A percentile compares a stretch with the other conserved stretches of the same genome.
Conservation (phyloP, 2,329 filamentous ascomycete genomes). For the Ophiostoma piceae region DNA sequence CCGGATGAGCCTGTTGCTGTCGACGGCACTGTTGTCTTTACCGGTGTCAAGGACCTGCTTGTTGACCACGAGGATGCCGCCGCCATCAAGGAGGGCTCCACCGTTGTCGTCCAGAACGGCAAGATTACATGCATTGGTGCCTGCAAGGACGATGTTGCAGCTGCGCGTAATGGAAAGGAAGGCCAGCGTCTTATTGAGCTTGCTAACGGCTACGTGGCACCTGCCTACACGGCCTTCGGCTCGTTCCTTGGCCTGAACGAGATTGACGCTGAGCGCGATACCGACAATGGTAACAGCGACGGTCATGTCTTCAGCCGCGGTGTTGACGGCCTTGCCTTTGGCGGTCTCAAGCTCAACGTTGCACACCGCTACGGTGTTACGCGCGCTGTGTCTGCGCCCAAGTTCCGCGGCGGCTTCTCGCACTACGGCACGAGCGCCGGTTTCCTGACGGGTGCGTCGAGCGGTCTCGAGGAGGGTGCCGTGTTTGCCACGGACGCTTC, state of each 20-base stretch:
- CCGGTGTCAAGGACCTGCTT: constrained; percentile 49
- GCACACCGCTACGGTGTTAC: constrained; percentile 55
- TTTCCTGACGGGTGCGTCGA: constrained; percentile 48
- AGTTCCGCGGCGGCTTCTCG: constrained; percentile 39
- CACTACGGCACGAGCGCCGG: constrained; percentile 56
- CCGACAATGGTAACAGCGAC: constrained; percentile 53
- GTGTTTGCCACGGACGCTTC: constrained; percentile 52
- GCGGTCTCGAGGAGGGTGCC: constrained; percentile 44
- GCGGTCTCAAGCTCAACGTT: constrained; percentile 51
- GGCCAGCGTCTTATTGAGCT: constrained; percentile 42
- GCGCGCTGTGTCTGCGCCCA: constrained; percentile 53
- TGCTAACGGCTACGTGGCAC: constrained; percentile 55
- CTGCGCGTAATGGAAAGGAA: constrained; percentile 31
- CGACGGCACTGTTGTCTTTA: constrained; percentile 47
- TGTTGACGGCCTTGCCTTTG: constrained; percentile 51
- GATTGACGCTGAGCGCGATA: constrained; percentile 53
- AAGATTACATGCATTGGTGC: constrained; percentile 52
- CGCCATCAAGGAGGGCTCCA: constrained; percentile 18
- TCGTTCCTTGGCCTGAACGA: constrained; percentile 57
- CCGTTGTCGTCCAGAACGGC: constrained; percentile 49
- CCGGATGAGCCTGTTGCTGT: constrained; percentile 41
- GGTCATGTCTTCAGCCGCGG: constrained; percentile 51
- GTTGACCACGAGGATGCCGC: constrained; percentile 41
- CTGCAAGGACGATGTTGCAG: constrained; percentile 44
- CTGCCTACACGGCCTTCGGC: constrained; percentile 56